A percentile compares a stretch with the other conserved stretches of the same genome.
Evolutionary conservation across 352 stramenopile genomes (phyloP).

Genomic region (Phytophthora lateralis): DNA sequence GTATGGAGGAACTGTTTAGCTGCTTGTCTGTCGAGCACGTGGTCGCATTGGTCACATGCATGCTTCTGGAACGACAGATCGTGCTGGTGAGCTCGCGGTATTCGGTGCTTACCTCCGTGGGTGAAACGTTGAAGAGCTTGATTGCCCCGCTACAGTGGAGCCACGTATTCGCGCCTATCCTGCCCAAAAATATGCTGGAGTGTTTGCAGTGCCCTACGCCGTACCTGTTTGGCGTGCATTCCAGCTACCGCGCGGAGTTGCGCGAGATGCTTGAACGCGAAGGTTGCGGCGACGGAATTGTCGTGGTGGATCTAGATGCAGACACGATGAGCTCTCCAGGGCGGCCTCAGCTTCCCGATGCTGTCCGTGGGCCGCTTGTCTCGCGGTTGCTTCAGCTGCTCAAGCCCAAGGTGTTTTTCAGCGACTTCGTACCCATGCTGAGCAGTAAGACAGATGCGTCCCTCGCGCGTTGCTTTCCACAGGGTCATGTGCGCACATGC

Average conservation of each 20-base stretch:
- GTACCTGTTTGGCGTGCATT: conserved; percentile 87
- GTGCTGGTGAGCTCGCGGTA: conserved; percentile 81
- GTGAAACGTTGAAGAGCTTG: conserved; percentile 80
- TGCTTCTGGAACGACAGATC: conserved; percentile 80
- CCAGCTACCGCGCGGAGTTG: conserved; percentile 69
- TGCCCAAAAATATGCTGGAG: conserved; percentile 83
- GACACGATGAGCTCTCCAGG: conserved; percentile 58
- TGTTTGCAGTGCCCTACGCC: conserved; percentile 85
- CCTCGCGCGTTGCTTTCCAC: conserved; percentile 49
- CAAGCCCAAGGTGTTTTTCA: conserved; percentile 79
- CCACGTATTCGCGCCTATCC: conserved; percentile 84
- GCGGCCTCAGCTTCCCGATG: conserved; percentile 50
- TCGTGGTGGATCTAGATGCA: conserved; percentile 74
- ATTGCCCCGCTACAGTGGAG: conserved; percentile 84
- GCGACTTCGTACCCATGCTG: conserved; percentile 74
- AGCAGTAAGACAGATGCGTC: conserved; percentile 36
- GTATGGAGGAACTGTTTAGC: conserved; percentile 83
- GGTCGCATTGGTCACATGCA: conserved; percentile 66
- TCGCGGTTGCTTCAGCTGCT: conserved; percentile 65
- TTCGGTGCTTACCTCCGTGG: conserved; percentile 80
- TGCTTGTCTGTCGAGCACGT: conserved; percentile 79
- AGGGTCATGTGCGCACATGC: conserved; percentile 60
- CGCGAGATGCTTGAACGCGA: conserved; percentile 75
- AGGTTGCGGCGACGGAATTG: conserved; percentile 74
- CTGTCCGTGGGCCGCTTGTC: conserved; percentile 47